Percentiles rank a stretch among this genome's conserved stretches.
phyloP scores from a whole-genome alignment of 176 grass and related monocot genomes.

The Leersia perrieri region DNA sequence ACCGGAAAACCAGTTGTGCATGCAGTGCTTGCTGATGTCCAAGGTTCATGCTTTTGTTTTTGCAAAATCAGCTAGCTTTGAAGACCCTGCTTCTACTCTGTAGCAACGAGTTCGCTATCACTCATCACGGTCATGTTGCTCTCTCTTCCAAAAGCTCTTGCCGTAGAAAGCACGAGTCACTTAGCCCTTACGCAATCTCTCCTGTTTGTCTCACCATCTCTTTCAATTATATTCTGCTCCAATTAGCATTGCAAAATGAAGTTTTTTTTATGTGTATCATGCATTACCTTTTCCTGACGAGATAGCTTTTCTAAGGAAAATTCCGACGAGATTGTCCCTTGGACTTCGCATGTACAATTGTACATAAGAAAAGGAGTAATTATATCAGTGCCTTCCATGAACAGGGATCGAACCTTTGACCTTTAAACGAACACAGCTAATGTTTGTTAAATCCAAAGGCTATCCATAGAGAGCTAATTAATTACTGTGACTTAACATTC shows the following conservation, averaged over 20 bases:
- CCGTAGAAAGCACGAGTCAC: constrained; percentile 52
- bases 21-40: constrained; percentile 4
- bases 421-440: not conserved
- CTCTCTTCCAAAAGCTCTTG: constrained; percentile 32
- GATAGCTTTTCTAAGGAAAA: no score
- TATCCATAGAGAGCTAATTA: not conserved
- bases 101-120: constrained; percentile 27
- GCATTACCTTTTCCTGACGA: constrained; percentile 28
- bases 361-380: not conserved
- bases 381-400: constrained; percentile 7
- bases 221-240: constrained; percentile 50
- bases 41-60: constrained; percentile 28
- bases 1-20: not conserved
- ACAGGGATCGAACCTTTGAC: constrained; percentile 19
- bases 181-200: constrained; percentile 64
- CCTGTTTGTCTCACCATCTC: constrained; percentile 41
- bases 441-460: not conserved
- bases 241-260: constrained; percentile 33
- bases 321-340: not conserved
- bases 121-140: constrained; percentile 24
- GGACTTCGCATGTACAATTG: constrained; percentile 5
- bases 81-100: constrained; percentile 8
- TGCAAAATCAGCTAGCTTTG: constrained; percentile 18
- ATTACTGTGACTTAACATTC: not conserved
- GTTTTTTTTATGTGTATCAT: constrained; percentile 14